Percentiles rank a stretch among this genome's conserved stretches.
Conservation (phyloP, 805 yeast species). For the Barnettozyma vustinii region DNA sequence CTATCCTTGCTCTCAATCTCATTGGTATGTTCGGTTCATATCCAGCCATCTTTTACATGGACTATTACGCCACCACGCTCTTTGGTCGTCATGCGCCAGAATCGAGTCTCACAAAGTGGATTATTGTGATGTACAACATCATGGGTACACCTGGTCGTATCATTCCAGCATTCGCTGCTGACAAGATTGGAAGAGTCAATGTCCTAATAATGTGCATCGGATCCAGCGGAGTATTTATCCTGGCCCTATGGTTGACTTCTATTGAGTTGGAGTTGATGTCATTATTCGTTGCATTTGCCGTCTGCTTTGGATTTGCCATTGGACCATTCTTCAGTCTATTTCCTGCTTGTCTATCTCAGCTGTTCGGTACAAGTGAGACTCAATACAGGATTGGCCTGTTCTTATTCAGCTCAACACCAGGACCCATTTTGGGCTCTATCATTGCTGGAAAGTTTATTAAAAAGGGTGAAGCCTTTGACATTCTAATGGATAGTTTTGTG, state of each 20-base stretch:
- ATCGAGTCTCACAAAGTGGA: slow-evolving; percentile 10
- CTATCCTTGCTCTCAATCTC: slow-evolving; percentile 13
- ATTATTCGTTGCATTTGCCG: slow-evolving; percentile 13
- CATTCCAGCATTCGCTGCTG: slow-evolving; percentile 19
- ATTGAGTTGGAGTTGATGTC: slow-evolving; percentile 12
- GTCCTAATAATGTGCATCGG: slow-evolving; percentile 12
- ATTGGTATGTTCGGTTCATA: slow-evolving; percentile 22
- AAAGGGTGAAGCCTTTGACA: slow-evolving; percentile 1
- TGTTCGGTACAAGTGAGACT: slow-evolving; percentile 18
- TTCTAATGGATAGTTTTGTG: slow-evolving; percentile 12
- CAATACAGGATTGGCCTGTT: slow-evolving; percentile 18
- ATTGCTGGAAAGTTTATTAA: slow-evolving; percentile 23
- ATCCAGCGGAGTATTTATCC: slow-evolving; percentile 7
- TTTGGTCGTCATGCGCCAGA: slow-evolving; percentile 8
- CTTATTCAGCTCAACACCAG: slow-evolving; percentile 17
- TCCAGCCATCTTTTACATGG: slow-evolving; percentile 23
- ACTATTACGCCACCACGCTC: slow-evolving; percentile 19
- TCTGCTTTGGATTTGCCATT: slow-evolving; percentile 18
- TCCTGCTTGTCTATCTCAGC: slow-evolving; percentile 21
- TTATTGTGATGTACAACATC: slow-evolving; percentile 18
- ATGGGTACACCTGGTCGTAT: slow-evolving; percentile 24
- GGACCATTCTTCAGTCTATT: slow-evolving; percentile 20
- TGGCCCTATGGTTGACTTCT: slow-evolving; percentile 18
- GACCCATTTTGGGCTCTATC: slow-evolving; percentile 20
- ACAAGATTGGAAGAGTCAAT: slow-evolving; percentile 19